Base-by-base conservation (phyloP, 306 rosid genomes). In the Adenanthera pavonina region DNA sequence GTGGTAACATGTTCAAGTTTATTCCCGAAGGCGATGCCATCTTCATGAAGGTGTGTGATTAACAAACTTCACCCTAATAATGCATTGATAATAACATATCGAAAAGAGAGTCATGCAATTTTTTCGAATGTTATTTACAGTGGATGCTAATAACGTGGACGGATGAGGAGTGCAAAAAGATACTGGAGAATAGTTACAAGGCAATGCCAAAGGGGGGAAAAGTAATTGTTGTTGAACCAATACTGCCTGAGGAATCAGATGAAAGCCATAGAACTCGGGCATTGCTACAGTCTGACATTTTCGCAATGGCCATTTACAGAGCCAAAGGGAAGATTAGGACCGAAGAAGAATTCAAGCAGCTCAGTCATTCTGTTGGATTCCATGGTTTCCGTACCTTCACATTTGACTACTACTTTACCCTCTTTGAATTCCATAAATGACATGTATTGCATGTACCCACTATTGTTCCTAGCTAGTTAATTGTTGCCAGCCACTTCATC, bases 121-220 rank as follows among this genome's bases (percentile, higher is more conserved):
- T 25, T 25, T 25, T 25, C 30, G 7, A 7, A 7, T 41, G 46
- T 41, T 41, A 12, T 11, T 30, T 77, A 25, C 90, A 94, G 97
- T 94, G 98, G 97, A 84, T 92, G 64, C 77, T 94, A 38, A 83
- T 89, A 62, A 92, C 97, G 56, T 92, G 98, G 98, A 94, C 97
- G 1, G 98, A 94, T 13, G 85, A 83, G 2, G 98, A 94, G 83
- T 80, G 88, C 89, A 90, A 87, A 85, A 11, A 54, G 49, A 89
- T 94, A 36, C 72, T 94, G 93, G 90, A 84, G 79, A 94, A 87
- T 41, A 86, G 98, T 77, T 84, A 78, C 91, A 86, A 89, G 62
- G 88, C 98, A 53, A 88, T 94, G 2, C 97, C 97, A 0, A 84
- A 35, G 9, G 94, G 97, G 66, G 97, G 97, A 2, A 94, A 91